phyloP scores from a whole-genome alignment of 169 alveolate species.

The Eimeria maxima region DNA sequence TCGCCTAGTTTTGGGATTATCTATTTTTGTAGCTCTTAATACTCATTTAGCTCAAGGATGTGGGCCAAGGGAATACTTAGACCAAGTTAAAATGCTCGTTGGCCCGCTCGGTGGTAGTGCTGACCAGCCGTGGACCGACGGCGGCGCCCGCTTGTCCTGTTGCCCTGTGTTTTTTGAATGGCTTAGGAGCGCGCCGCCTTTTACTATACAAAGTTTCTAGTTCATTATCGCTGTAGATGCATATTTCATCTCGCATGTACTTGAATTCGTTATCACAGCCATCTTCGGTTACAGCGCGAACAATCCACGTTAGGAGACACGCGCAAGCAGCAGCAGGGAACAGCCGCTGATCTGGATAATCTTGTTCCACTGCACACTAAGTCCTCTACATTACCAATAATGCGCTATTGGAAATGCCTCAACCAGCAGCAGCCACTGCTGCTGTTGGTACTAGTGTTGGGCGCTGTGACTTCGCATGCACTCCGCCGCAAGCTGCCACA shows the following conservation, averaged over 20 bases:
- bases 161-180: neutral
- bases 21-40: too few relatives aligned
- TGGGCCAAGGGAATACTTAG: too few relatives aligned
- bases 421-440: constrained; percentile 4
- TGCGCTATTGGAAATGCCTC: neutral
- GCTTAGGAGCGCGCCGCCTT: neutral
- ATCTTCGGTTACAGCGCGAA: too few relatives aligned
- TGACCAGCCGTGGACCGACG: neutral
- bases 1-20: too few relatives aligned
- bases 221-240: too few relatives aligned
- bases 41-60: neutral
- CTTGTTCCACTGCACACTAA: neutral
- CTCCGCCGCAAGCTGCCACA: neutral
- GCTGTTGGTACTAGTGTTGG: neutral
- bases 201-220: neutral
- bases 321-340: too few relatives aligned
- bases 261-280: too few relatives aligned
- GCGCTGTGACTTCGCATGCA: constrained; percentile 6
- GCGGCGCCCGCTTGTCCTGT: neutral
- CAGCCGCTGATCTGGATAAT: too few relatives aligned
- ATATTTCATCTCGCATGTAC: too few relatives aligned
- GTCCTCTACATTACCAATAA: neutral
- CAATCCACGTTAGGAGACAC: too few relatives aligned
- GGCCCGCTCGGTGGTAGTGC: neutral
- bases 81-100: neutral